These are phyloP conservation scores for Russula vinacea DNA, from an alignment of 768 basidiomycete species.

Conservation along the genomic window DNA sequence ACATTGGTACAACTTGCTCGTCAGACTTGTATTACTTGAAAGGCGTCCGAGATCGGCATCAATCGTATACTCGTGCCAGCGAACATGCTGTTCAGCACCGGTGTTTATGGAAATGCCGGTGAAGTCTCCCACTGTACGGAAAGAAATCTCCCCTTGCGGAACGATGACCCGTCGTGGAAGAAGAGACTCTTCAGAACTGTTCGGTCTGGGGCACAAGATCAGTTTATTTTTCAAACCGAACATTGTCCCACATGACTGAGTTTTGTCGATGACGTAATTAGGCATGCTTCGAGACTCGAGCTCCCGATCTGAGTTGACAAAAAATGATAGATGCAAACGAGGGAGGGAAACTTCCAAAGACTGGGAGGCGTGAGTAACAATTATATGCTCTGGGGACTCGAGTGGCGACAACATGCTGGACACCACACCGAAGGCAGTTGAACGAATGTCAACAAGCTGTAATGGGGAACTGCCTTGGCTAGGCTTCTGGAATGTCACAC, in stretches of 20 bases:
- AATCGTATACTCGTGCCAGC: constrained; percentile 36
- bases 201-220: constrained; percentile 8
- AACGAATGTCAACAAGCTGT: constrained; percentile 15
- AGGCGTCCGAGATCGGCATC: constrained; percentile 37
- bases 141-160: constrained; percentile 11
- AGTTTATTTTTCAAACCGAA: constrained; percentile 43
- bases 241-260: constrained; percentile 45
- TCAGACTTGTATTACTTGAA: constrained; percentile 33
- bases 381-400: background rate
- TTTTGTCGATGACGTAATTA: constrained; percentile 41
- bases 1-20: constrained; percentile 38
- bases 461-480: background rate
- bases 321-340: constrained; percentile 44
- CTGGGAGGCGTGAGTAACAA: background rate
- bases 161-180: constrained; percentile 13
- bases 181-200: background rate
- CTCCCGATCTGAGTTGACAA: constrained; percentile 33
- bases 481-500: background rate
- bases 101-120: constrained; percentile 9
- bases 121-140: constrained; percentile 1
- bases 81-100: constrained; percentile 1
- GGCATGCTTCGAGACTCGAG: constrained; percentile 44
- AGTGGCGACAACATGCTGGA: constrained; percentile 9
- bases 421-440: constrained; percentile 1
- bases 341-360: constrained; percentile 37